phyloP scores from a whole-genome alignment of 2,329 filamentous ascomycete genomes.

The Penicillium crustosum region DNA sequence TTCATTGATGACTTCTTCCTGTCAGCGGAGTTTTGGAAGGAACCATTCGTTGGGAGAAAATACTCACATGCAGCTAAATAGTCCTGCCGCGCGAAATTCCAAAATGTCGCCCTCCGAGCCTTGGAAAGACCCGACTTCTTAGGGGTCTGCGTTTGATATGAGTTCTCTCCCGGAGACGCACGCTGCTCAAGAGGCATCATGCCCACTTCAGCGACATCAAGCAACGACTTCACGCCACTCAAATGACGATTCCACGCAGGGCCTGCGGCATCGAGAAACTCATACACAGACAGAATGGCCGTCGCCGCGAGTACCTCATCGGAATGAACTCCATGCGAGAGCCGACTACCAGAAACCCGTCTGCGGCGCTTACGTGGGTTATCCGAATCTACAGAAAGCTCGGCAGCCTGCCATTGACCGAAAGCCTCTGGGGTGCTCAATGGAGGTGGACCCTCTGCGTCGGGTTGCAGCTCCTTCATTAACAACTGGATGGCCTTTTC shows the following conservation, averaged over 20 bases:
- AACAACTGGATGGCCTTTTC: constrained; percentile 61
- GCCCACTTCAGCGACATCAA: constrained; percentile 49
- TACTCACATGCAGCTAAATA: constrained; percentile 61
- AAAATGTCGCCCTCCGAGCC: constrained; percentile 61
- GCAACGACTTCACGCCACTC: constrained; percentile 63
- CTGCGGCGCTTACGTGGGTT: constrained; percentile 46
- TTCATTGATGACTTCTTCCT: constrained; percentile 54
- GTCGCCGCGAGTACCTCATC: constrained; percentile 66
- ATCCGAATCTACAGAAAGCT: constrained; percentile 36
- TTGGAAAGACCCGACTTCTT: constrained; percentile 50
- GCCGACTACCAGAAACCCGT: constrained; percentile 46
- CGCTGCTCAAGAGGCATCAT: constrained; percentile 42
- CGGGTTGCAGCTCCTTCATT: constrained; percentile 46
- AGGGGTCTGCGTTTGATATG: constrained; percentile 29
- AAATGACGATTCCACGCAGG: constrained; percentile 64
- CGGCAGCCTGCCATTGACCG: constrained; percentile 38
- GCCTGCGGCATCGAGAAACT: constrained; percentile 65
- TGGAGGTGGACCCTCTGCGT: constrained; percentile 35
- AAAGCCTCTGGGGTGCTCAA: constrained; percentile 37
- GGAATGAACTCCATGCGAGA: constrained; percentile 41
- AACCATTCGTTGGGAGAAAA: neutral
- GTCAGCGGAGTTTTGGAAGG: neutral
- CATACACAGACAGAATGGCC: constrained; percentile 66
- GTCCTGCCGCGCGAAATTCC: constrained; percentile 67
- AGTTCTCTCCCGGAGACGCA: constrained; percentile 44